These are phyloP conservation scores for Mortierella sp. DNA, from an alignment of 371 early-diverging fungal genomes.

Conservation along the genomic window DNA sequence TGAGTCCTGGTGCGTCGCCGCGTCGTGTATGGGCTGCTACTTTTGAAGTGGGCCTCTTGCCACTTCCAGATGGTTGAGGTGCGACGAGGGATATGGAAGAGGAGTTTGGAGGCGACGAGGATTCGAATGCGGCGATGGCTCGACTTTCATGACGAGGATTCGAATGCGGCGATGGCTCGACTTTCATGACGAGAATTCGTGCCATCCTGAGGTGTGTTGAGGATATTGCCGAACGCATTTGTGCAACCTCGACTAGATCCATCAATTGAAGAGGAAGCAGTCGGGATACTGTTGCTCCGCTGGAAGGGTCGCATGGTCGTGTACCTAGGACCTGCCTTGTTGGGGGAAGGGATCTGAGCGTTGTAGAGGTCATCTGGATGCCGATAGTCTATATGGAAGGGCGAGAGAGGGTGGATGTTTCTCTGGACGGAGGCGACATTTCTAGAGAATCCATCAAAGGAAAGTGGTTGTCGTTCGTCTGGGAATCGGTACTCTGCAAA, in stretches of 20 bases:
- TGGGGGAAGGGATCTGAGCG: slow-evolving; percentile 24
- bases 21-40: background rate
- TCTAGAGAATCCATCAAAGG: background rate
- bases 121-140: background rate
- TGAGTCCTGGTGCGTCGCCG: slow-evolving; percentile 15
- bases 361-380: slow-evolving; percentile 43
- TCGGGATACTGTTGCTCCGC: background rate
- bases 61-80: background rate
- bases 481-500: slow-evolving; percentile 47
- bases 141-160: slow-evolving; percentile 23
- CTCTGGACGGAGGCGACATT: slow-evolving; percentile 7
- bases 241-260: background rate
- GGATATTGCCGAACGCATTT: background rate
- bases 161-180: background rate
- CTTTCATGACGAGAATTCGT: slow-evolving; percentile 22
- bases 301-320: background rate
- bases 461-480: slow-evolving; percentile 17
- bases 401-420: slow-evolving; percentile 44
- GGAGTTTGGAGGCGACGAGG: background rate
- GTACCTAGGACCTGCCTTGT: slow-evolving; percentile 23
- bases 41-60: background rate
- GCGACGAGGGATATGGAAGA: background rate
- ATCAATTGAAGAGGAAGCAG: background rate
- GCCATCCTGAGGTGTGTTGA: slow-evolving; percentile 24
- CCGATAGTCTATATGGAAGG: slow-evolving; percentile 41